Evolutionary conservation across 371 early-diverging fungal species (phyloP), one percentile per base, ranked within the genome.

Genomic region (Chytridiales sp.): DNA sequence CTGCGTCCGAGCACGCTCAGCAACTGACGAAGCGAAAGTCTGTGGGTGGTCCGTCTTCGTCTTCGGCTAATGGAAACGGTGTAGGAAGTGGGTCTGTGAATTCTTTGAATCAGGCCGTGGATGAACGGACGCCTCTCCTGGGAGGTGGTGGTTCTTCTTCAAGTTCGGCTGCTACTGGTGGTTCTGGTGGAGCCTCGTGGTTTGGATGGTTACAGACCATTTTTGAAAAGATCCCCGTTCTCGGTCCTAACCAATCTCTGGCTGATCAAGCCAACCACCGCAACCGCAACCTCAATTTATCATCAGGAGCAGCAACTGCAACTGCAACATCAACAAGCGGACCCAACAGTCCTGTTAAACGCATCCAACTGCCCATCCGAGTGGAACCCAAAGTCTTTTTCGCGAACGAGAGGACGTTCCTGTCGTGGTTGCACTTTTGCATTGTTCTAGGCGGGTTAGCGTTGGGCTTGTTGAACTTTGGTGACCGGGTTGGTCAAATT

Each of bases 361-460:
- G 72, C 17, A 87, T 93, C 27, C 83, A 84, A 0, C 80, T 93
- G 0, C 89, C 94, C 0, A 86, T 93, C 11, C 87, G 98, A 21
- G 90, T 99, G 3, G 99, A 99, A 64, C 99, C 99, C 50, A 99
- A 99, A 77, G 98, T 98, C 11, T 99, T 90, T 75, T 99, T 99
- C 81, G 99, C 99, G 56, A 99, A 99, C 68, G 99, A 99, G 77
- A 85, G 99, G 50, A 99, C 99, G 1, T 99, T 99, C 71, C 81
- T 99, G 47, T 87, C 95, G n/a, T 85, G 85, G 77, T 62, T 86
- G 48, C 81, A 84, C 26, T 78, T 73, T 53, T 72, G 69, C 65
- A 86, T 79, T 30, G 81, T 84, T 38, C 65, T 85, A 4, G 84
- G 84, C 8, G 73, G 69, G 13, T 62, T 77, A 13, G 73, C 76